These are phyloP conservation scores for Xylaria sp. DNA, from an alignment of 495 filamentous ascomycete genomes.

Conservation along the genomic window DNA sequence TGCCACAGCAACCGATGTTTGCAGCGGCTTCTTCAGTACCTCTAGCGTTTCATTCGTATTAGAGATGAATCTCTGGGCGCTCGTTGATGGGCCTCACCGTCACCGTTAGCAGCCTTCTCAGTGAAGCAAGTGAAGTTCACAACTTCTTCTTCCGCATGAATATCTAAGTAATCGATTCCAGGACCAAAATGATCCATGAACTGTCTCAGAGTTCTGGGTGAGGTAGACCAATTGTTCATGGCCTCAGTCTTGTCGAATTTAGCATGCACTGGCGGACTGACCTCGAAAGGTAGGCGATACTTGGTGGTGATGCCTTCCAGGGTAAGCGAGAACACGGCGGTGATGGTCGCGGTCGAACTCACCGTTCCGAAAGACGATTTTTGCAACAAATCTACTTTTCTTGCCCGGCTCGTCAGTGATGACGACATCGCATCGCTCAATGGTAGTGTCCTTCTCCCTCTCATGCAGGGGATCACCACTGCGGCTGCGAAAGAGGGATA, in stretches of 20 bases:
- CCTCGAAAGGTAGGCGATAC: slow-evolving; percentile 90
- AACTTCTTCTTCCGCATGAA: slow-evolving; percentile 70
- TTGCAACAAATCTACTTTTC: slow-evolving; percentile 82
- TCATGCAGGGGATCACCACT: slow-evolving; percentile 46
- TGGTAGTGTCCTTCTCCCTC: slow-evolving; percentile 74
- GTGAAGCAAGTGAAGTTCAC: slow-evolving; percentile 92
- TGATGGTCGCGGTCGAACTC: slow-evolving; percentile 23
- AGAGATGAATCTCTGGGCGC: background rate
- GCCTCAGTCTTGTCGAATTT: slow-evolving; percentile 77
- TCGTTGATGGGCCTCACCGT: slow-evolving; percentile 58
- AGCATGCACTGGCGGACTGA: slow-evolving; percentile 80
- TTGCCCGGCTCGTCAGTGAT: slow-evolving; percentile 76
- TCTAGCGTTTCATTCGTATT: slow-evolving; percentile 54
- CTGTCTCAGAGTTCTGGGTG: slow-evolving; percentile 76
- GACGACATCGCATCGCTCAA: slow-evolving; percentile 86
- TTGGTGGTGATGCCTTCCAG: slow-evolving; percentile 79
- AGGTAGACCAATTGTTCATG: slow-evolving; percentile 79
- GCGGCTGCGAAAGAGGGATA: slow-evolving; percentile 54
- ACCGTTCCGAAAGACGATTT: slow-evolving; percentile 88
- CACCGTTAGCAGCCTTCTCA: slow-evolving; percentile 84
- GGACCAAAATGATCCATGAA: slow-evolving; percentile 91
- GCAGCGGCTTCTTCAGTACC: slow-evolving; percentile 89
- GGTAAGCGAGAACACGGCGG: background rate
- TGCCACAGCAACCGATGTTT: slow-evolving; percentile 88
- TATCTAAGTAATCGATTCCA: slow-evolving; percentile 89